Evolutionary conservation across 1,284 basidiomycete species (phyloP), one percentile per base, ranked within the genome.

Genomic region (Trametes pubescens): DNA sequence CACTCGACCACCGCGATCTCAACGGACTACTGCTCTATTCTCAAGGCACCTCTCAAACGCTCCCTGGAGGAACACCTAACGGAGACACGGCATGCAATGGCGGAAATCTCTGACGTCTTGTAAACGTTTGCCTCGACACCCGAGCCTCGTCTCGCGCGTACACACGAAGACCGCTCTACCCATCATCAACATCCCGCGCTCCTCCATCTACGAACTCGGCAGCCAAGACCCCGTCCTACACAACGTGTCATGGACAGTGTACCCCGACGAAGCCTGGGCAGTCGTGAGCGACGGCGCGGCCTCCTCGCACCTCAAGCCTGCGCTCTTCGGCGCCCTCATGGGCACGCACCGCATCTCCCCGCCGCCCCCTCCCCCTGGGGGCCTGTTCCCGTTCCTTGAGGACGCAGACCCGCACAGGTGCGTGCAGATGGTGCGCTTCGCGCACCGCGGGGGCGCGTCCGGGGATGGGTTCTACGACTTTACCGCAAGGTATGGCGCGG

Each of bases 381-480:
- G 93, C 0, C 80, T 93, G 11, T 94, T 91, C 71, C 94, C 94
- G 0, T 88, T 90, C 70, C 80, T 93, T 7, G 51, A 79, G 78
- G 55, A 63, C 43, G 59, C 64, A 4, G 84, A 90, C 63, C 81
- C 86, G 0, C 82, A 85, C 62, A 75, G 80, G 9, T 77, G 79
- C 16, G 77, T 95, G 40, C 80, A 86, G 7, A 81, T 91, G 51
- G 89, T 95, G 5, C 90, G 91, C 0, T 95, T 95, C 72, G 84
- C 89, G 0, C 87, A 92, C 63, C 83, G 89, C 46, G 79, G 82
- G 4, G 81, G 79, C 48, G 79, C 84, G 0, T 77, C 83, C 0
- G 85, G 87, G 0, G 83, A 90, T 7, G 92, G 85, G n/a, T 98
- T 98, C 76, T 92, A 92, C 65, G 95, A 98, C 77, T 97, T 92